phyloP scores from a whole-genome alignment of 2,329 filamentous ascomycete genomes.

The Chrysosporium keratinophilum region DNA sequence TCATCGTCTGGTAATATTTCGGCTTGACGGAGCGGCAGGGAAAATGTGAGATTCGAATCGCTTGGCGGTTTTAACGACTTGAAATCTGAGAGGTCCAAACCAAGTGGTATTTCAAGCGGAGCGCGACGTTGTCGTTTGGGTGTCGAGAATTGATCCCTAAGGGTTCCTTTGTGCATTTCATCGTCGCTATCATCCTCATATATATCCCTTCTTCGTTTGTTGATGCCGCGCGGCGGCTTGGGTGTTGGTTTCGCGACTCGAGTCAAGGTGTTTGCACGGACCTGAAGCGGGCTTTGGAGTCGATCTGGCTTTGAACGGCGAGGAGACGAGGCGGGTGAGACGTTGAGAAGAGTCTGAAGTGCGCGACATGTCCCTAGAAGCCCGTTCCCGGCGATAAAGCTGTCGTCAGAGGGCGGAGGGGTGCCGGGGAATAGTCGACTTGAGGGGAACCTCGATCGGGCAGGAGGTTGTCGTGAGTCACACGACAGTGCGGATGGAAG shows the following conservation, averaged over 20 bases:
- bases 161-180: slow-evolving; percentile 13
- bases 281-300: slow-evolving; percentile 33
- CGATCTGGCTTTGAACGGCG: slow-evolving; percentile 28
- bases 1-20: background rate
- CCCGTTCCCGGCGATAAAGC: slow-evolving; percentile 28
- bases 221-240: slow-evolving; percentile 14
- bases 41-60: background rate
- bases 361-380: slow-evolving; percentile 35
- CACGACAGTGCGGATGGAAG: slow-evolving; percentile 39
- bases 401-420: slow-evolving; percentile 30
- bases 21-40: background rate
- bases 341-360: slow-evolving; percentile 34
- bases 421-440: slow-evolving; percentile 30
- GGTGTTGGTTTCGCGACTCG: slow-evolving; percentile 22
- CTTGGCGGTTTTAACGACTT: slow-evolving; percentile 28
- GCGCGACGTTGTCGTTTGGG: slow-evolving; percentile 37
- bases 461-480: slow-evolving; percentile 30
- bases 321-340: slow-evolving; percentile 31
- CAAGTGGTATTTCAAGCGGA: slow-evolving; percentile 37
- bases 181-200: slow-evolving; percentile 28
- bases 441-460: slow-evolving; percentile 27
- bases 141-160: slow-evolving; percentile 29
- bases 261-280: slow-evolving; percentile 20
- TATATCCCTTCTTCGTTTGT: slow-evolving; percentile 20
- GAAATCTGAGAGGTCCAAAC: slow-evolving; percentile 36